Evolutionary conservation across 345 rosid species (phyloP).

Genomic region (Camelina sativa): DNA sequence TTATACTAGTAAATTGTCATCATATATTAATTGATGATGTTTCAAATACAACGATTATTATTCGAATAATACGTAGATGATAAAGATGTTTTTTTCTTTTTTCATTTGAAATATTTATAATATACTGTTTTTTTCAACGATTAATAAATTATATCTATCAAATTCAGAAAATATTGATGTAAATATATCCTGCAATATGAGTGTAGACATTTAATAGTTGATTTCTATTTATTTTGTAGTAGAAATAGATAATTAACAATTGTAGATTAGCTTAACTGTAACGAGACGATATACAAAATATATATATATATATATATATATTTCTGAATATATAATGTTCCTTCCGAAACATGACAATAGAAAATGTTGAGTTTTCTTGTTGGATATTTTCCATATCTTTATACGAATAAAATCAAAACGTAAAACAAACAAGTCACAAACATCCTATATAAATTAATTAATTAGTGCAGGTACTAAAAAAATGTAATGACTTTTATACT

Average conservation of each 20-base stretch:
- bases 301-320: not conserved
- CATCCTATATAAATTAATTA: not conserved
- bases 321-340: not conserved
- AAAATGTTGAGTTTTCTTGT: conserved; percentile 4
- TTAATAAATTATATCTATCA: not conserved
- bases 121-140: not conserved
- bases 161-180: not conserved
- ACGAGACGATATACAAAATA: not conserved
- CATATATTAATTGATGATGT: not conserved
- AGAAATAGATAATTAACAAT: conserved; percentile 4
- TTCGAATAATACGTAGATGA: not conserved
- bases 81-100: not conserved
- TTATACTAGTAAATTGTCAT: conserved; percentile 7
- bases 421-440: conserved; percentile 7
- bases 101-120: not conserved
- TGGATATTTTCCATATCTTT: conserved; percentile 9
- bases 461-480: conserved; percentile 4
- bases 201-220: not conserved
- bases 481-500: not conserved
- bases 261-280: not conserved
- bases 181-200: not conserved
- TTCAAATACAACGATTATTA: not conserved
- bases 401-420: conserved; percentile 23
- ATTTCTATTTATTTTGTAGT: not conserved
- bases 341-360: conserved; percentile 14